phyloP scores from a whole-genome alignment of 192 early-diverging fungal species.

The Coemansia sp. region DNA sequence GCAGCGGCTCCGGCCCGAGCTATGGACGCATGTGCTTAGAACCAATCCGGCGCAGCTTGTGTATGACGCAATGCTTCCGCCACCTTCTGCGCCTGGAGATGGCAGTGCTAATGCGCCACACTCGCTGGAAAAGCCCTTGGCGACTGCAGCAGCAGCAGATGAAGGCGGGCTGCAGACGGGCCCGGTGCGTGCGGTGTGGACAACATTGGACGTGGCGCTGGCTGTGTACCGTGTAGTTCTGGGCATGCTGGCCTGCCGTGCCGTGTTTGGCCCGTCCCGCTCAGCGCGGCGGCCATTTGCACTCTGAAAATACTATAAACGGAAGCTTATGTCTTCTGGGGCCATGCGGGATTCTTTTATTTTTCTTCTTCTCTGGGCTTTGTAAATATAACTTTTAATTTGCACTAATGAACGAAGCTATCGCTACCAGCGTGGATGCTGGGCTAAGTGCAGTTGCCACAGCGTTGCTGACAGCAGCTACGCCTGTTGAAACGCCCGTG shows the following conservation, averaged over 20 bases:
- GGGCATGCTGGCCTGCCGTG: conserved; percentile 36
- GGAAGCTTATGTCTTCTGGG: too few species aligned
- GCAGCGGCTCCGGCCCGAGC: conserved; percentile 46
- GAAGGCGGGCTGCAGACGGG: neutral
- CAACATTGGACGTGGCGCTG: conserved; percentile 44
- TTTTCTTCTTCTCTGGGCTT: neutral
- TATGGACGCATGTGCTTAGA: conserved; percentile 42
- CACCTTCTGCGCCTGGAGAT: neutral
- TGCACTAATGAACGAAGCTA: too few species aligned
- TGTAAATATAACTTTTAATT: too few species aligned
- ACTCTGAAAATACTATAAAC: conserved; percentile 2
- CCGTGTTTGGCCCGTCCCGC: conserved; percentile 40
- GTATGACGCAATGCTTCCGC: conserved; percentile 11
- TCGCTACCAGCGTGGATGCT: neutral
- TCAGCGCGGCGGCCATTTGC: conserved; percentile 19
- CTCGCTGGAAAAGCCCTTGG: too few species aligned
- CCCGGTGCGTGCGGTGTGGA: conserved; percentile 28
- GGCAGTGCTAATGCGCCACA: neutral
- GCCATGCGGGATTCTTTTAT: neutral
- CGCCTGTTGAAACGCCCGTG: neutral
- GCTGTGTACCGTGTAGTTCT: conserved; percentile 36
- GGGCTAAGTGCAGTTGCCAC: neutral
- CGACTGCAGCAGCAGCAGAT: neutral
- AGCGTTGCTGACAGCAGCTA: neutral
- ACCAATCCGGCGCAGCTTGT: neutral